Conservation (phyloP, 2,329 filamentous ascomycete genomes). For the Ambrosiella beaveri region DNA sequence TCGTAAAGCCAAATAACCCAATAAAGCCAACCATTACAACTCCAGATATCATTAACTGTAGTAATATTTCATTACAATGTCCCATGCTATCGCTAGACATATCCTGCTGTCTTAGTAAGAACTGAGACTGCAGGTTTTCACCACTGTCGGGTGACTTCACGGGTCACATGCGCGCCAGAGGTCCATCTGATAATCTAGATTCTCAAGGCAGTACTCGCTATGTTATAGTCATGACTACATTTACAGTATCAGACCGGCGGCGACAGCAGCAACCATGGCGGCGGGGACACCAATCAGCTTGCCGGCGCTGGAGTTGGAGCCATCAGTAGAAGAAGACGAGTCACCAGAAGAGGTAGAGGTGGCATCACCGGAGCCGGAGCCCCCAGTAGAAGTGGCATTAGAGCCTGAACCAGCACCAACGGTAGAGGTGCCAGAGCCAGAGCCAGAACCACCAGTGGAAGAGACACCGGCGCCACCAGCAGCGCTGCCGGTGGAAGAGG, state of each 20-base stretch:
- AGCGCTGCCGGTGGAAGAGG: constrained; percentile 13
- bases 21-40: constrained; percentile 8
- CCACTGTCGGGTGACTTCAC: not conserved
- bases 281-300: constrained; percentile 27
- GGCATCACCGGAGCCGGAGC: constrained; percentile 11
- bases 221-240: constrained; percentile 1
- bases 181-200: constrained; percentile 23
- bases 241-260: constrained; percentile 33
- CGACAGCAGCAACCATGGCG: constrained; percentile 31
- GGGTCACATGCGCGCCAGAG: not conserved
- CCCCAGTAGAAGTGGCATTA: constrained; percentile 16
- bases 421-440: constrained; percentile 11
- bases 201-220: constrained; percentile 25
- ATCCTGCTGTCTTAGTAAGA: not conserved
- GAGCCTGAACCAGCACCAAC: constrained; percentile 8
- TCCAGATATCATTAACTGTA: constrained; percentile 8
- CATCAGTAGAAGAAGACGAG: constrained; percentile 15
- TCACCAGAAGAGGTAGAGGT: not conserved
- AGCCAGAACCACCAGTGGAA: constrained; percentile 11
- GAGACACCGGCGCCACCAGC: constrained; percentile 13
- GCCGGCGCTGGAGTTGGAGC: constrained; percentile 18
- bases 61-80: constrained; percentile 5
- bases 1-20: not conserved
- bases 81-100: not conserved
- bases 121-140: not conserved